A percentile compares a stretch with the other conserved stretches of the same genome.
Evolutionary conservation across 768 basidiomycete genomes (phyloP).

Genomic region (Mycena rebaudengoi): DNA sequence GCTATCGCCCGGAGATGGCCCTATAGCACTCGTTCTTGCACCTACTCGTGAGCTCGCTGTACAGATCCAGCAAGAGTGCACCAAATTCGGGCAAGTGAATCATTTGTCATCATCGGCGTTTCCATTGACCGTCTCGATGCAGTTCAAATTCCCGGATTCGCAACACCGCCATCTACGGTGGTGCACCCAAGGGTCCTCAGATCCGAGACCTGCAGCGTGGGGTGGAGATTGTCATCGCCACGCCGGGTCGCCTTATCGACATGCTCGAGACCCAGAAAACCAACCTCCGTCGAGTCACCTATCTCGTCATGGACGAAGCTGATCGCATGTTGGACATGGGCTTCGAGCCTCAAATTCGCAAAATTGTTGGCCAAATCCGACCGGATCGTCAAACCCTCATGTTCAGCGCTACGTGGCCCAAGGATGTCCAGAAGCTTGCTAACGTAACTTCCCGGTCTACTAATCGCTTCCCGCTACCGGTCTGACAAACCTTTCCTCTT

Average conservation of each 20-base stretch:
- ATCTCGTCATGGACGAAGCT: slow-evolving; percentile 99
- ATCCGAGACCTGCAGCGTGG: slow-evolving; percentile 97
- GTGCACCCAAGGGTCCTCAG: slow-evolving; percentile 98
- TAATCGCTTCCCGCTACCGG: neutral
- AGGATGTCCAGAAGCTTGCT: slow-evolving; percentile 98
- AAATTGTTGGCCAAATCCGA: slow-evolving; percentile 96
- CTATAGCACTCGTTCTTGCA: slow-evolving; percentile 95
- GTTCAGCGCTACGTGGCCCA: slow-evolving; percentile 99
- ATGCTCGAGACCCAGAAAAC: slow-evolving; percentile 98
- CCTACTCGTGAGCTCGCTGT: slow-evolving; percentile 99
- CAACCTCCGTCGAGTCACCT: slow-evolving; percentile 94
- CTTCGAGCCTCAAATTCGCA: slow-evolving; percentile 99
- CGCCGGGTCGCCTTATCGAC: slow-evolving; percentile 98
- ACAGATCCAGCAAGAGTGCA: slow-evolving; percentile 98
- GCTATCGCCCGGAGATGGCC: slow-evolving; percentile 92
- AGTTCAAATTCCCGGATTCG: slow-evolving; percentile 94
- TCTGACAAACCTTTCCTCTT: slow-evolving; percentile 9
- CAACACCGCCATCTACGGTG: slow-evolving; percentile 98
- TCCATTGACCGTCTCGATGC: slow-evolving; percentile 12
- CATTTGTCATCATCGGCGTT: slow-evolving; percentile 4
- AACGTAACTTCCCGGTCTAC: slow-evolving; percentile 59
- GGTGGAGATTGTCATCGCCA: slow-evolving; percentile 98
- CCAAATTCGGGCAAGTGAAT: slow-evolving; percentile 90
- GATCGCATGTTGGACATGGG: slow-evolving; percentile 99
- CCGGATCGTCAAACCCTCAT: slow-evolving; percentile 99